Base-by-base conservation (phyloP, 208 protist genomes). In the Crithidia fasciculata region DNA sequence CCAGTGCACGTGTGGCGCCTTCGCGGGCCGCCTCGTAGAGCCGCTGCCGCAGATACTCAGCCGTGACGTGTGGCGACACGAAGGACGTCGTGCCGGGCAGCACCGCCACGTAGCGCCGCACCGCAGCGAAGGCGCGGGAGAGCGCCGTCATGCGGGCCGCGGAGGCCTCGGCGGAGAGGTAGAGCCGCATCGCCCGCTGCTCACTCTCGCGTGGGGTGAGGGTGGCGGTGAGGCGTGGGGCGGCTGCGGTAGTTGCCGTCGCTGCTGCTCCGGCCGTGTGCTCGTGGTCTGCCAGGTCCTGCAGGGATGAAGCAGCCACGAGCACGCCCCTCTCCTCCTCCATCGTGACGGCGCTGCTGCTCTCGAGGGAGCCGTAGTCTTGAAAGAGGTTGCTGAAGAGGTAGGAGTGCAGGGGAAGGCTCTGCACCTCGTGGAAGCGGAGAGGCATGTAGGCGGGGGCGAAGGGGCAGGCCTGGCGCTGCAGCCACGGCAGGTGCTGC, bases 301-400 rank as follows among this genome's bases (percentile, higher is more conserved):
- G 28, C 60, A 62, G 44, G 15, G 60, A 54, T 52, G 47, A 53
- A 3, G 50, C 15, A 2, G 53, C 36, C 62, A 28, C 61, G 10
- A 6, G 44, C 28, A 18, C 41, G 4, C 8, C 45, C 18, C 43
- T 5, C 19, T 60, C n/a, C 18, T 58, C 68, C 19, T 82, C 70
- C 60, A 59, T 71, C 10, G 62, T 50, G 2, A 45, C 52, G 7
- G 55, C 49, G 55, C 74, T 56, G 66, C 61, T 72, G 41, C 71
- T 41, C 15, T 69, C 65, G 8, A 63, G 41, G 7, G 76, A 72
- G 15, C 53, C 37, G 62, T 69, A 50, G 37, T 83, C 69, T 9
- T 59, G 75, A 65, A 96, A 91, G 5, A 88, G 44, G 37, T 79
- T 78, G 76, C 88, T 92, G 69, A 90, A 95, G 37, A 97, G 72